Conservation (phyloP, 805 yeast genomes). For the Cyberlindnera americana region DNA sequence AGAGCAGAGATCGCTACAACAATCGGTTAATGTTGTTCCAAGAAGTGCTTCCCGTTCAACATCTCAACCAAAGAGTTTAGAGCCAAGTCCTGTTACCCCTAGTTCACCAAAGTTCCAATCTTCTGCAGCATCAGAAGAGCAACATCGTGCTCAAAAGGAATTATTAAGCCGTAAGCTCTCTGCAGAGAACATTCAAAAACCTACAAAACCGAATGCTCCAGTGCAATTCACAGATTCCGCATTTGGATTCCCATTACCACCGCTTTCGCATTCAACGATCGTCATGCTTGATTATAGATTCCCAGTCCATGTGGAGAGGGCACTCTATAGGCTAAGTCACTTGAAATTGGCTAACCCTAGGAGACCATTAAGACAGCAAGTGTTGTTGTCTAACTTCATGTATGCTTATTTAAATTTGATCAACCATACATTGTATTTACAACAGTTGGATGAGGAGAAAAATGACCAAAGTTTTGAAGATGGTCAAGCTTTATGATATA, state of each 20-base stretch:
- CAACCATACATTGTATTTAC: constrained; percentile 81
- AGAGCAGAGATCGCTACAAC: constrained; percentile 16
- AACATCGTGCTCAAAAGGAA: constrained; percentile 22
- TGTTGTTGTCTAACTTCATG: constrained; percentile 91
- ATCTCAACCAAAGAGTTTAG: neutral
- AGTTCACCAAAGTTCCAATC: too few species aligned
- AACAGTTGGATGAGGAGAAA: constrained; percentile 46
- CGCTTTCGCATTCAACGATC: constrained; percentile 69
- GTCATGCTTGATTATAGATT: constrained; percentile 82
- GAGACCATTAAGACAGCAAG: constrained; percentile 89
- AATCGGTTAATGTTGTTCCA: constrained; percentile 20
- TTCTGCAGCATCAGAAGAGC: constrained; percentile 10
- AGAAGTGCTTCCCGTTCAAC: constrained; percentile 3
- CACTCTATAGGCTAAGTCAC: constrained; percentile 89
- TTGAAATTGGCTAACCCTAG: constrained; percentile 92
- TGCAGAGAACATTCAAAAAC: constrained; percentile 33
- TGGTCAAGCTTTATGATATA: too few species aligned
- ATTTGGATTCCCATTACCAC: constrained; percentile 84
- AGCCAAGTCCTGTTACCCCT: too few species aligned
- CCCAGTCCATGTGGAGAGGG: constrained; percentile 94
- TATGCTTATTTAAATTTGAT: constrained; percentile 93
- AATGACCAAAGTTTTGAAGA: constrained; percentile 6
- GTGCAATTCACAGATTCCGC: constrained; percentile 71
- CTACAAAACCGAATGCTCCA: constrained; percentile 50
- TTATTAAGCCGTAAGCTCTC: constrained; percentile 26